Conservation (phyloP, 2,329 filamentous ascomycete genomes). For the Camptophora hylomeconis region DNA sequence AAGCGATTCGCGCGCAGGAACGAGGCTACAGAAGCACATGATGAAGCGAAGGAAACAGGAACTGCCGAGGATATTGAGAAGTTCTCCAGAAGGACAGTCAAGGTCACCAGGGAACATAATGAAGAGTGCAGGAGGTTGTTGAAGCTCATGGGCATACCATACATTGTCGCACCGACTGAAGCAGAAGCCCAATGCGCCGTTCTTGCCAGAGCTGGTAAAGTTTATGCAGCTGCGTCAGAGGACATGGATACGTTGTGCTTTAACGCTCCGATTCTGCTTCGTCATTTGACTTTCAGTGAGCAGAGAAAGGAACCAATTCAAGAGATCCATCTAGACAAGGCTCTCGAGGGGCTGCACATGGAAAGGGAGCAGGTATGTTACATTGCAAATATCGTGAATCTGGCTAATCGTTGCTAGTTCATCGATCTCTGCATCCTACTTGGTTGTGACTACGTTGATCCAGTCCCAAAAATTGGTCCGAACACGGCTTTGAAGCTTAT, state of each 20-base stretch:
- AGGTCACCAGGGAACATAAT: conserved; percentile 94
- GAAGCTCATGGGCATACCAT: conserved; percentile 92
- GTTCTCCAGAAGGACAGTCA: conserved; percentile 83
- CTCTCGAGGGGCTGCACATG: conserved; percentile 78
- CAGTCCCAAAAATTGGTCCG: conserved; percentile 86
- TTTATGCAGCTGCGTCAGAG: conserved; percentile 91
- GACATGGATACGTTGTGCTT: conserved; percentile 99
- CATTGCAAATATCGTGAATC: not conserved
- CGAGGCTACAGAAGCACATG: conserved; percentile 76
- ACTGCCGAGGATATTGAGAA: conserved; percentile 97
- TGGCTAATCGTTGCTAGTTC: conserved; percentile 45
- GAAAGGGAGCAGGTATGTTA: conserved; percentile 64
- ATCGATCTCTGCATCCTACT: conserved; percentile 96
- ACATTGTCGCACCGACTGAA: conserved; percentile 88
- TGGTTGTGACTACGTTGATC: conserved; percentile 94
- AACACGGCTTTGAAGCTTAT: conserved; percentile 88
- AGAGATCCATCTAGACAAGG: conserved; percentile 79
- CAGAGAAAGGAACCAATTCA: conserved; percentile 96
- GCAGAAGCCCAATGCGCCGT: conserved; percentile 94
- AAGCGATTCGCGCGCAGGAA: conserved; percentile 93
- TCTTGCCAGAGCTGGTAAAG: conserved; percentile 77
- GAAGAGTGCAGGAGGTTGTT: conserved; percentile 82
- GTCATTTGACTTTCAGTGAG: conserved; percentile 93
- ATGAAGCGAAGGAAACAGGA: conserved; percentile 93
- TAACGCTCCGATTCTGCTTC: conserved; percentile 74